Conservation (phyloP, 1,284 basidiomycete species). For the Cystobasidium pallidum region DNA sequence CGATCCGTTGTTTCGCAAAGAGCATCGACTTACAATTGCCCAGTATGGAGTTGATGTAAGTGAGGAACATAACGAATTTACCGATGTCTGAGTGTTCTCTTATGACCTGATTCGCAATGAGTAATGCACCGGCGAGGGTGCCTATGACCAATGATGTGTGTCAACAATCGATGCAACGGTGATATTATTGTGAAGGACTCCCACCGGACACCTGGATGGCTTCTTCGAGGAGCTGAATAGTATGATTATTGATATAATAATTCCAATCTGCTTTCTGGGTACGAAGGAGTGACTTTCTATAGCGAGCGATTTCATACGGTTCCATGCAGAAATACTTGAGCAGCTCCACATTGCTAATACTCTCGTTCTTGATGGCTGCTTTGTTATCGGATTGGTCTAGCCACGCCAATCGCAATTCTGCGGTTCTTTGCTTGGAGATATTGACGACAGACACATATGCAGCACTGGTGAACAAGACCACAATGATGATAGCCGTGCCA, state of each 20-base stretch:
- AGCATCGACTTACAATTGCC: conserved; percentile 22
- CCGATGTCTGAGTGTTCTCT: conserved; percentile 58
- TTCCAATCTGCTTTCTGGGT: conserved; percentile 63
- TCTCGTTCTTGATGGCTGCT: conserved; percentile 57
- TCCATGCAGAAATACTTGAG: conserved; percentile 79
- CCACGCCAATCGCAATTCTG: neutral
- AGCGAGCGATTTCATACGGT: conserved; percentile 73
- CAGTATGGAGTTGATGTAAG: conserved; percentile 60
- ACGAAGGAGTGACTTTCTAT: conserved; percentile 72
- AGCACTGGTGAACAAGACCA: neutral
- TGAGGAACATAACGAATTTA: conserved; percentile 76
- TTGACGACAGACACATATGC: conserved; percentile 6
- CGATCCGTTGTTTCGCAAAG: no score
- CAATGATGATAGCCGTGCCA: conserved; percentile 1
- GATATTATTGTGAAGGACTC: neutral
- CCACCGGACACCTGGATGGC: conserved; percentile 10
- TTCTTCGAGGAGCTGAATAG: conserved; percentile 3
- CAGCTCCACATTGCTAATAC: conserved; percentile 73
- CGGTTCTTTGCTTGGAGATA: neutral
- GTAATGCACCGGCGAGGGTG: conserved; percentile 73
- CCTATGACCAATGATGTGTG: conserved; percentile 72
- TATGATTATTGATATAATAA: neutral
- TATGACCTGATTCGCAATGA: conserved; percentile 70
- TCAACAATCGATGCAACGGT: conserved; percentile 52
- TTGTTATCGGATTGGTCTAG: conserved; percentile 19